phyloP scores from a whole-genome alignment of 148 eudicot genomes.

The Bassia scoparia region DNA sequence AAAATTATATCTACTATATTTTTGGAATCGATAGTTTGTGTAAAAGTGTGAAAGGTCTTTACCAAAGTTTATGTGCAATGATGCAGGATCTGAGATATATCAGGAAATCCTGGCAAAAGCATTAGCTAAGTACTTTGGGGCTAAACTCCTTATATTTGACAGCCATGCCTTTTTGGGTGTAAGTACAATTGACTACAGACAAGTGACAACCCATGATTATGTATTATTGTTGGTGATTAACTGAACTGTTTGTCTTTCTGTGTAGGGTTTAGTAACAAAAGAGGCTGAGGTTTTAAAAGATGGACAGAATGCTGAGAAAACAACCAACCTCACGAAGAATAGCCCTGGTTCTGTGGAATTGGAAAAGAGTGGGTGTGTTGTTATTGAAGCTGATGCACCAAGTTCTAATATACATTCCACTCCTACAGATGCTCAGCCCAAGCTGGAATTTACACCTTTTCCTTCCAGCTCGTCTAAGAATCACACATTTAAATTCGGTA shows the following conservation, averaged over 20 bases:
- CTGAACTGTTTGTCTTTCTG: conserved; percentile 7
- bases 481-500: conserved; percentile 58
- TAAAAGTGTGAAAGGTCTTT: conserved; percentile 14
- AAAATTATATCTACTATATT: neutral
- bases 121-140: conserved; percentile 76
- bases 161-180: conserved; percentile 74
- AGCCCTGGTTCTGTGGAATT: conserved; percentile 44
- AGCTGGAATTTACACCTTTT: conserved; percentile 45
- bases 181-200: conserved; percentile 31
- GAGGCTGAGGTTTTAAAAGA: conserved; percentile 70
- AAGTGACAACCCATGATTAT: neutral
- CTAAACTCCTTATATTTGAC: conserved; percentile 90
- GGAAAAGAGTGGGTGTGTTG: conserved; percentile 31
- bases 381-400: conserved; percentile 49
- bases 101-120: conserved; percentile 93
- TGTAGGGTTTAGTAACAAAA: conserved; percentile 60
- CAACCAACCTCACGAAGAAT: conserved; percentile 39
- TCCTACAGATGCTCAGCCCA: conserved; percentile 44
- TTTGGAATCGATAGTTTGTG: neutral
- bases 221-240: too few species aligned
- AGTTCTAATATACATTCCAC: conserved; percentile 38
- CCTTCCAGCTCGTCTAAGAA: conserved; percentile 50
- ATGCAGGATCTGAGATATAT: conserved; percentile 88
- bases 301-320: conserved; percentile 46
- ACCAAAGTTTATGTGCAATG: conserved; percentile 12